phyloP scores from a whole-genome alignment of 257 asterid species.

The Mentha longifolia region DNA sequence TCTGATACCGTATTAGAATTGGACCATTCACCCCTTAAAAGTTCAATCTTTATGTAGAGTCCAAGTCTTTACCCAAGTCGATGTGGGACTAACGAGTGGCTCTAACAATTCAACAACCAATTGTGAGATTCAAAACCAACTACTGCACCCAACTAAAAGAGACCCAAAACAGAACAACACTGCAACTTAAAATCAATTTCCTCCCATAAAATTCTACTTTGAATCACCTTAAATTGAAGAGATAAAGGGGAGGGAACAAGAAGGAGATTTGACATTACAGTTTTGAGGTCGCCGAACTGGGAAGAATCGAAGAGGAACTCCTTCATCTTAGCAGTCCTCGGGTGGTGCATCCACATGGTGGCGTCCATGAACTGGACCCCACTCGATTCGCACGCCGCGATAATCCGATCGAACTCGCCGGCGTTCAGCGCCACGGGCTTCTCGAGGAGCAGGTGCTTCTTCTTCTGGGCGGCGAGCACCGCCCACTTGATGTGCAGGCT shows the following conservation, averaged over 20 bases:
- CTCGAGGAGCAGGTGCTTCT: slow-evolving; percentile 71
- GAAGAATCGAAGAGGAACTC: slow-evolving; percentile 56
- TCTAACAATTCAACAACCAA: background rate
- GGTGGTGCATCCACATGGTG: slow-evolving; percentile 93
- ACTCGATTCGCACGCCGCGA: slow-evolving; percentile 70
- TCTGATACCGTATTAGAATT: no score
- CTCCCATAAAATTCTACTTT: background rate
- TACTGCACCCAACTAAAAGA: background rate
- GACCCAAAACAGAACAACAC: background rate
- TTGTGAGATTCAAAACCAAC: background rate
- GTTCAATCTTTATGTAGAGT: no score
- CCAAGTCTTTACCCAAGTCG: no score
- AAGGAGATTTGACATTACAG: slow-evolving; percentile 45
- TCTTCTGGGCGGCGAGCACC: slow-evolving; percentile 70
- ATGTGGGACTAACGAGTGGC: no score
- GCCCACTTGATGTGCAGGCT: slow-evolving; percentile 78
- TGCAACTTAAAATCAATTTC: background rate
- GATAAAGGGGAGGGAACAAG: background rate
- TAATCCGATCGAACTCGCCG: slow-evolving; percentile 58
- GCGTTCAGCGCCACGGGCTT: slow-evolving; percentile 73
- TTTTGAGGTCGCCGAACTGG: slow-evolving; percentile 65
- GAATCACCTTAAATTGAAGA: background rate
- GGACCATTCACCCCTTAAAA: no score
- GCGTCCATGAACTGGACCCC: slow-evolving; percentile 85
- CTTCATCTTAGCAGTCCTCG: slow-evolving; percentile 69